Percentiles rank a stretch among this genome's conserved stretches.
These are phyloP conservation scores for Hyphopichia pseudoburtonii DNA, from an alignment of 1,139 yeast genomes.

Conservation along the genomic window DNA sequence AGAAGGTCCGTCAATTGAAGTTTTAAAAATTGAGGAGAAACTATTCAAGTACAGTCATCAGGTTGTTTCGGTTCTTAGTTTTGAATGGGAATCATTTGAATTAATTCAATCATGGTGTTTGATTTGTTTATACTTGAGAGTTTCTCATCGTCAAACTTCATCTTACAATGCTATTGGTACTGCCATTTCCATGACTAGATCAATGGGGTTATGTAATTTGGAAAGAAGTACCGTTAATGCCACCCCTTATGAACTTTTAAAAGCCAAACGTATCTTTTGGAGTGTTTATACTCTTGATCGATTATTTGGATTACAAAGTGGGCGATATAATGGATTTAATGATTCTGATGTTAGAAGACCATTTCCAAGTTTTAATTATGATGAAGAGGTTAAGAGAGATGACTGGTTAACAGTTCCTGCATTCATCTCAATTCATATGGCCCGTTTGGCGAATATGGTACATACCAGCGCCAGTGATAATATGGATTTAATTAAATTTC, in stretches of 20 bases:
- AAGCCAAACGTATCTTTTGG: slow-evolving; percentile 60
- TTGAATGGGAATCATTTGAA: slow-evolving; percentile 71
- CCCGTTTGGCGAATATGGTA: slow-evolving; percentile 37
- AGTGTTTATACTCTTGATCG: slow-evolving; percentile 57
- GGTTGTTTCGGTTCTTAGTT: slow-evolving; percentile 49
- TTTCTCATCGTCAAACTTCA: slow-evolving; percentile 59
- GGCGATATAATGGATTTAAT: slow-evolving; percentile 45
- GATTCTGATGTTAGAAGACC: slow-evolving; percentile 32
- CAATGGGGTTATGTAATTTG: slow-evolving; percentile 53
- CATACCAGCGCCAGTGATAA: slow-evolving; percentile 30
- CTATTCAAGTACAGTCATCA: slow-evolving; percentile 52
- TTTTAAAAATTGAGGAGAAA: slow-evolving; percentile 45
- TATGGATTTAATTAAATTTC: slow-evolving; percentile 29
- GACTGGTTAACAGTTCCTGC: slow-evolving; percentile 58
- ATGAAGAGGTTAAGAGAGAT: slow-evolving; percentile 34
- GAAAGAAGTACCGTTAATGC: slow-evolving; percentile 16
- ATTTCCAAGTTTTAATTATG: slow-evolving; percentile 35
- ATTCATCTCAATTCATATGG: slow-evolving; percentile 46
- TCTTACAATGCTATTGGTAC: slow-evolving; percentile 52
- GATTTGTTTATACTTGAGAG: slow-evolving; percentile 52
- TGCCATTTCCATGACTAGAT: slow-evolving; percentile 54
- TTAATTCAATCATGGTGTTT: slow-evolving; percentile 64
- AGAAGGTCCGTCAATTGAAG: slow-evolving; percentile 28
- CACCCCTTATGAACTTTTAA: slow-evolving; percentile 48
- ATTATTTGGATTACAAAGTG: slow-evolving; percentile 54